Base-by-base conservation (phyloP, 371 early-diverging fungal species). In the Lichtheimia hyalospora region DNA sequence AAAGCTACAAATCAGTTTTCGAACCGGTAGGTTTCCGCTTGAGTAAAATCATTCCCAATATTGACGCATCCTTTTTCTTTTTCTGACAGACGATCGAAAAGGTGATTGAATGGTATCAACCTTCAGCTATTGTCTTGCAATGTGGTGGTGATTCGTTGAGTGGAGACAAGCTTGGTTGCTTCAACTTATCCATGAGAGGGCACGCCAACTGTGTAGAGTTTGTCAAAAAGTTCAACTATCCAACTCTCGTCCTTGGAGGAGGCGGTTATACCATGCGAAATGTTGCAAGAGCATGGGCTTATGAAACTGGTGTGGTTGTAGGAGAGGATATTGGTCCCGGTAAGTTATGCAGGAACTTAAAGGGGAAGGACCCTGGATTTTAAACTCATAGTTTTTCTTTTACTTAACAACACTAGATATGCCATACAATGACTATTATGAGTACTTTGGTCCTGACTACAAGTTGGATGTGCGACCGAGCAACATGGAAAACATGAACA, bases 141-240 rank as follows among this genome's bases (percentile, higher is more conserved):
- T 96, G 96, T 71, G 98, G 98, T 18, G 96, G 96, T 1, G 98
- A 98, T 68, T 96, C 96, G 10, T 68, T 98, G 8, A 95, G 92
- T 1, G 88, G 89, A 51, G 98, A 98, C 78, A 82, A 92, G n/a
- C 68, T 98, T n/a, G 98, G 98, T 13, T 85, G 89, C 24, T 98
- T 98, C 67, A 96, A 95, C 70, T 69, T 98, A 27, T 87, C 87
- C 41, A 92, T 96, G 58, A 79, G 82, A 55, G 97, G 94, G 0
- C 98, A 98, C 68, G 94, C 94, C 18, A 84, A 88, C 43, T 95
- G 96, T 68, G 93, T 98, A 4, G 79, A 87, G 52, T 90, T 91
- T 67, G 83, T 96, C 56, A 93, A 92, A 63, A 82, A 76, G 48
- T 93, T 89, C 55, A 84, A 89, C 59, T 78, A 96, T 53, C 96